Conservation (phyloP, 441 rosid genomes). For the Capsella rubella region DNA sequence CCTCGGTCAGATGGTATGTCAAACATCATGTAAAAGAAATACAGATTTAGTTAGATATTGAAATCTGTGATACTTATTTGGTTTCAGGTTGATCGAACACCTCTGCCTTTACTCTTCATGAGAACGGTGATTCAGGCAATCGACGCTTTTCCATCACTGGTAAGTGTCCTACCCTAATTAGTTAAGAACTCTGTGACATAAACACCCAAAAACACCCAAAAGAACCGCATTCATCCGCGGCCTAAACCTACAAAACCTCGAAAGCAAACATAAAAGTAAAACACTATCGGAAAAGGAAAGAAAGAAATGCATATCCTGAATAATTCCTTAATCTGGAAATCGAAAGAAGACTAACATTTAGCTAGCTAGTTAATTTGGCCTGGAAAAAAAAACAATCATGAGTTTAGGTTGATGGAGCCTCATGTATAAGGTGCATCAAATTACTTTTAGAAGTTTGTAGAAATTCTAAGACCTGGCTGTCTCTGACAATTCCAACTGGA, state of each 20-base stretch:
- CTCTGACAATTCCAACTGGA: background rate
- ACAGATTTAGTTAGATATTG: slow-evolving; percentile 29
- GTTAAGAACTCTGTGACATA: slow-evolving; percentile 13
- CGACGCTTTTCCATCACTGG: slow-evolving; percentile 97
- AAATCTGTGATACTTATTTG: slow-evolving; percentile 36
- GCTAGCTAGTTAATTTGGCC: slow-evolving; percentile 6
- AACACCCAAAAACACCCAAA: background rate
- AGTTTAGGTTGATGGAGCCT: slow-evolving; percentile 15
- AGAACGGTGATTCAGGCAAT: slow-evolving; percentile 97
- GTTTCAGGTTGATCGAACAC: slow-evolving; percentile 91
- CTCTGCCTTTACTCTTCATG: slow-evolving; percentile 96
- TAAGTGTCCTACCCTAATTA: slow-evolving; percentile 45
- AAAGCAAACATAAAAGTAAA: background rate
- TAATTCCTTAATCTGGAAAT: slow-evolving; percentile 13
- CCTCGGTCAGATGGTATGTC: slow-evolving; percentile 88
- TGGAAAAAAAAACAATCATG: background rate
- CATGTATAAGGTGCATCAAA: slow-evolving; percentile 17
- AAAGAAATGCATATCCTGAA: slow-evolving; percentile 3
- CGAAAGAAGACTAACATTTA: slow-evolving; percentile 6
- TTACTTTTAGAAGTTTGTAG: background rate
- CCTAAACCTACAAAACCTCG: slow-evolving; percentile 5
- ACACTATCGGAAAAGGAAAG: slow-evolving; percentile 2
- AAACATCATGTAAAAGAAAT: slow-evolving; percentile 26
- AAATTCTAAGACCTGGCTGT: slow-evolving; percentile 5
- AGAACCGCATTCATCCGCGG: slow-evolving; percentile 9